Evolutionary conservation across 495 filamentous ascomycete genomes (phyloP).

Genomic region (Neurospora sp.): DNA sequence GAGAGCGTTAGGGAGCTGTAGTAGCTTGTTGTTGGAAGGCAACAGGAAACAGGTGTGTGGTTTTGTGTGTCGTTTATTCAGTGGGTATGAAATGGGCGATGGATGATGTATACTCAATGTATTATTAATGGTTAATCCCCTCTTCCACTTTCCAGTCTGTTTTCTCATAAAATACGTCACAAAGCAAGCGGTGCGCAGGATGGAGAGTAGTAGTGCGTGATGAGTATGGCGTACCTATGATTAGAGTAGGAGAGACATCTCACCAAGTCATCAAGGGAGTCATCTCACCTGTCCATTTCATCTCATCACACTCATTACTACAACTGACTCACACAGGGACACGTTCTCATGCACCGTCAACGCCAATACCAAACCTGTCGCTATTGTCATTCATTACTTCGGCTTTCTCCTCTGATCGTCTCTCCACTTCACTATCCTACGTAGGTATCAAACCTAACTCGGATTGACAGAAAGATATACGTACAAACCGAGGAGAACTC

Average conservation of each 20-base stretch:
- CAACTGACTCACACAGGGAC: not conserved
- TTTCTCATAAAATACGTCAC: not conserved
- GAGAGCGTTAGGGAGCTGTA: not conserved
- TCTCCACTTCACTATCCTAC: not conserved
- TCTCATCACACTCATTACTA: not conserved
- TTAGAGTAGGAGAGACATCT: not conserved
- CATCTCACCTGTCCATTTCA: not conserved
- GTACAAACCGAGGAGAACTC: not conserved
- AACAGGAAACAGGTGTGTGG: not conserved
- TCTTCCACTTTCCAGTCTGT: not conserved
- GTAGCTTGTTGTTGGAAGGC: not conserved
- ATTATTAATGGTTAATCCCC: not conserved
- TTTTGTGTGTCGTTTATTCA: not conserved
- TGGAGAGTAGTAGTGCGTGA: not conserved
- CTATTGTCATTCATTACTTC: not conserved
- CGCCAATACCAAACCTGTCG: not conserved
- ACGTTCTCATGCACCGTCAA: not conserved
- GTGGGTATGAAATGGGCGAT: not conserved
- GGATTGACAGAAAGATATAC: not conserved
- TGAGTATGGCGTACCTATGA: not conserved
- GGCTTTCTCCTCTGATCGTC: not conserved
- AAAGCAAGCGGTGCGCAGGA: not conserved
- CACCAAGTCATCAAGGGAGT: not conserved
- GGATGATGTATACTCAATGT: not conserved
- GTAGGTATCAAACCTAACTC: not conserved